Percentiles rank a stretch among this genome's conserved stretches.
Evolutionary conservation across 225 moss, liverwort and hornwort genomes (phyloP).

Genomic region (Anthoceros angustus): DNA sequence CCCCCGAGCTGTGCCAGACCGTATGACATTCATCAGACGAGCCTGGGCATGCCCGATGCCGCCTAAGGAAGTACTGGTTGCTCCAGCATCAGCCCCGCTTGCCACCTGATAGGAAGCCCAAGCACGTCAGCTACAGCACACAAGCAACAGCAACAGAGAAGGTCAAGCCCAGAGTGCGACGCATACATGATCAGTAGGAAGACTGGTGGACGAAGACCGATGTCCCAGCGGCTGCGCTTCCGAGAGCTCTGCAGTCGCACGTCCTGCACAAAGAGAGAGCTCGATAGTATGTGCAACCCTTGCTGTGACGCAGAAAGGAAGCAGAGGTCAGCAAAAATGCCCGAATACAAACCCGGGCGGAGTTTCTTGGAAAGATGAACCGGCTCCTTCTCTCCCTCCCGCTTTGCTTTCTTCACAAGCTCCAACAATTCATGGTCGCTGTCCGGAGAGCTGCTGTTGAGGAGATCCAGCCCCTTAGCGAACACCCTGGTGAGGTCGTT

Average conservation of each 20-base stretch:
- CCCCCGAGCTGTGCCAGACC: slow-evolving; percentile 60
- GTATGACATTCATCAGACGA: slow-evolving; percentile 70
- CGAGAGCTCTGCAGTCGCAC: slow-evolving; percentile 43
- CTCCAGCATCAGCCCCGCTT: slow-evolving; percentile 34
- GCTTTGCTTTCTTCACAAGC: slow-evolving; percentile 81
- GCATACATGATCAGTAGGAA: slow-evolving; percentile 53
- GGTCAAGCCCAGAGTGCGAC: neutral
- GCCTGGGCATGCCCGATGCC: slow-evolving; percentile 69
- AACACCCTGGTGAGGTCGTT: slow-evolving; percentile 58
- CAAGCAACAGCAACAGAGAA: slow-evolving; percentile 7
- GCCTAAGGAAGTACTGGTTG: slow-evolving; percentile 32
- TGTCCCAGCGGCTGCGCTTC: slow-evolving; percentile 62
- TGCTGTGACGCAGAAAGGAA: too few species aligned
- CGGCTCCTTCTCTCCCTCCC: slow-evolving; percentile 61
- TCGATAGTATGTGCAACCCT: neutral
- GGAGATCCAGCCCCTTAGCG: slow-evolving; percentile 67
- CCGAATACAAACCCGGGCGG: slow-evolving; percentile 18
- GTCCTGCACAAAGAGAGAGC: slow-evolving; percentile 26
- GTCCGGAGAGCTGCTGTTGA: slow-evolving; percentile 51
- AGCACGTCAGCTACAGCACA: slow-evolving; percentile 3
- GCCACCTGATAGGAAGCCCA: slow-evolving; percentile 6
- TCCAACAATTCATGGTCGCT: slow-evolving; percentile 88
- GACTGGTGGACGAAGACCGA: slow-evolving; percentile 26
- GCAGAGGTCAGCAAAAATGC: neutral
- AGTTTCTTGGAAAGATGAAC: slow-evolving; percentile 49